Percentiles rank a stretch among this genome's conserved stretches.
Evolutionary conservation across 2,329 filamentous ascomycete species (phyloP).

Genomic region (Pseudocercospora cruenta): DNA sequence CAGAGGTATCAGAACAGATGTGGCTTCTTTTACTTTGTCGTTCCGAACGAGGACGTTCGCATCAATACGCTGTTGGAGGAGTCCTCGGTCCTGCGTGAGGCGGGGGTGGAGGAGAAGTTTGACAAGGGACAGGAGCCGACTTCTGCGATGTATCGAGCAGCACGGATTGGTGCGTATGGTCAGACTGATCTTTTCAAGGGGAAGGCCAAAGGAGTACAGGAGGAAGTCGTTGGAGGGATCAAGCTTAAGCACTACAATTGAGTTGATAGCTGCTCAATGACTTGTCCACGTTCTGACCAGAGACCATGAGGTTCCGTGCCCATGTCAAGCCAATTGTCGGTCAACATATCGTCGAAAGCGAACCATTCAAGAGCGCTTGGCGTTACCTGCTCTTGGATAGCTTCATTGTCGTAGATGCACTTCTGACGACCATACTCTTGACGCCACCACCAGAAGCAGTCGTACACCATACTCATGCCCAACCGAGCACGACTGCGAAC

Average conservation of each 20-base stretch:
- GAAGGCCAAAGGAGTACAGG: background rate
- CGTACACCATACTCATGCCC: background rate
- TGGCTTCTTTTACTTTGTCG: background rate
- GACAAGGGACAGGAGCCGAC: background rate
- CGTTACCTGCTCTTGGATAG: background rate
- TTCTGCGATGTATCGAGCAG: background rate
- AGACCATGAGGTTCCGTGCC: background rate
- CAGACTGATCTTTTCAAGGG: background rate
- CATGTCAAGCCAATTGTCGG: background rate
- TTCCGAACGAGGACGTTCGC: background rate
- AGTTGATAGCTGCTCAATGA: background rate
- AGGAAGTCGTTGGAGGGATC: background rate
- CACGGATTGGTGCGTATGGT: background rate
- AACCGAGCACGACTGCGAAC: background rate
- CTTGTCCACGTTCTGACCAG: background rate
- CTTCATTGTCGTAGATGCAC: background rate
- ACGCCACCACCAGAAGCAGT: background rate
- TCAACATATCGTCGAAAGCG: background rate
- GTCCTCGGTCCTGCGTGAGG: background rate
- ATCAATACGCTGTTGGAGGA: background rate
- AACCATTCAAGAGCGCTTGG: background rate
- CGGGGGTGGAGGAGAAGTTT: background rate
- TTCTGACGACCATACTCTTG: background rate
- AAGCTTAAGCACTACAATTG: background rate
- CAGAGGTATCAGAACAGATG: constrained; percentile 34